Conservation (phyloP, 768 basidiomycete species). For the Kwoniella europaea region DNA sequence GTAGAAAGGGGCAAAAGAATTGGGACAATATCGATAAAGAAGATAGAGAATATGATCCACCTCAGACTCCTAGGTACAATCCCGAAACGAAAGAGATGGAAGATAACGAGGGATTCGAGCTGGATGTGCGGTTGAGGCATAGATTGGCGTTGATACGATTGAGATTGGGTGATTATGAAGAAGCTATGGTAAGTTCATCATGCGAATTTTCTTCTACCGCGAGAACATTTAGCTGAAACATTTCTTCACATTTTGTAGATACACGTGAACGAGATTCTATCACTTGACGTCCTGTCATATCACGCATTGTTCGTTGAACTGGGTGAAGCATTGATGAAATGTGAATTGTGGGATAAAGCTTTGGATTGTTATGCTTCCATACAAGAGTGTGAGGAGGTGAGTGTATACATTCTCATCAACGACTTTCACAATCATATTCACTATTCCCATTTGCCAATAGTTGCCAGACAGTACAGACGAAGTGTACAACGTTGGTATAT, state of each 20-base stretch:
- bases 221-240: not conserved
- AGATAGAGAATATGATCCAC: conserved; percentile 83
- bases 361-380: conserved; percentile 78
- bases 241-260: conserved; percentile 61
- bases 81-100: conserved; percentile 61
- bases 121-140: conserved; percentile 80
- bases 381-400: conserved; percentile 73
- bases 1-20: conserved; percentile 69
- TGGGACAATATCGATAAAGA: conserved; percentile 79
- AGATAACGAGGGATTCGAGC: conserved; percentile 66
- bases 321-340: conserved; percentile 80
- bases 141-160: conserved; percentile 81
- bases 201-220: too few species aligned
- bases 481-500: conserved; percentile 72
- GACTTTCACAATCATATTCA: not conserved
- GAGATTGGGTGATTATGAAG: conserved; percentile 75
- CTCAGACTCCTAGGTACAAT: conserved; percentile 45
- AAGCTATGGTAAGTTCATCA: conserved; percentile 71
- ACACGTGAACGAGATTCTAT: conserved; percentile 74
- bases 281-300: conserved; percentile 76
- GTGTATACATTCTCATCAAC: conserved; percentile 40
- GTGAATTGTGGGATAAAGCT: conserved; percentile 77
- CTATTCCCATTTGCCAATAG: conserved; percentile 58
- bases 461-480: conserved; percentile 62
- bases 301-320: conserved; percentile 79